Base-by-base conservation (phyloP, 345 rosid species). In the Capsella bursapastoris region DNA sequence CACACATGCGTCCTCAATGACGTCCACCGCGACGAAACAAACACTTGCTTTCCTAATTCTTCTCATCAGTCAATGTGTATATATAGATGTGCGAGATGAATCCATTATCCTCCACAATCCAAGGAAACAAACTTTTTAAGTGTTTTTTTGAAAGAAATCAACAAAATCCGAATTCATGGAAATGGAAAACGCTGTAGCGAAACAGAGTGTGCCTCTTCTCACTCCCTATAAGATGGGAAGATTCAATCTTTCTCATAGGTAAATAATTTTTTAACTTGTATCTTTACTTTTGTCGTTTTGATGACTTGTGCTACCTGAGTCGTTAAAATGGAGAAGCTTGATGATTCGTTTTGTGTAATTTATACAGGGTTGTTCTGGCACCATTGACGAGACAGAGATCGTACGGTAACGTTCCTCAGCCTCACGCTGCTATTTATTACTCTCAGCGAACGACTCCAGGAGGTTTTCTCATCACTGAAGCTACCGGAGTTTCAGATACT, bases 401-500 rank as follows among this genome's bases (percentile, higher is more conserved):
- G 2, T 83, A 76, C 68, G 68, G 71, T 32, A 83, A 79, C 49
- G 84, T 86, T 66, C 92, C 94, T 64, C 90, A 86, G 79, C 90
- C 89, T 7, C 97, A 87, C 48, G 95, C 95, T 37, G 56, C 83
- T 9, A 73, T 89, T 15, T 87, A 91, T 58, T 91, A 89, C 64
- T 84, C 95, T 16, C 97, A 91, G 53, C 84, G 97, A 81, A 34
- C 89, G 3, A 67, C 85, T 0, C 69, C 80, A 41, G 92, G 91
- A 3, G 95, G 92, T 15, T 57, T 89, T 63, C 85, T 89, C 64
- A 78, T 91, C 51, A 0, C 86, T 6, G 94, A 88, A 78, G 88
- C 84, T 1, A 78, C 94, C 2, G 90, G 87, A 62, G 84, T 90
- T 64, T 87, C 92, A 34, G 84, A 85, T 67, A 87, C 92, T 58